Evolutionary conservation across 1,284 basidiomycete species (phyloP).

Genomic region (Leccinum griseonigrum): DNA sequence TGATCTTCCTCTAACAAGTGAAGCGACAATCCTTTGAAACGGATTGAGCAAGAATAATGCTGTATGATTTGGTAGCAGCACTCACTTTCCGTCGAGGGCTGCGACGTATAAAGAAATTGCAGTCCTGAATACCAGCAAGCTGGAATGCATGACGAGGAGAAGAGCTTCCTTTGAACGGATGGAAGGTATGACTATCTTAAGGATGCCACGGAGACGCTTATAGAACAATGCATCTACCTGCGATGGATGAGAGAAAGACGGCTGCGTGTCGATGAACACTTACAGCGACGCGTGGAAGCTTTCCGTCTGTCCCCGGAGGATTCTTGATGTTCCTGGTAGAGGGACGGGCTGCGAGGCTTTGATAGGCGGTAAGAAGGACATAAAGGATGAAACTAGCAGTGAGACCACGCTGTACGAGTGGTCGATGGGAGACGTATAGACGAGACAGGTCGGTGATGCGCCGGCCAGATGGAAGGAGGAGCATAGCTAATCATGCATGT

Average conservation of each 20-base stretch:
- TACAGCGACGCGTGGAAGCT: conserved; percentile 63
- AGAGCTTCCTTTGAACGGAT: conserved; percentile 84
- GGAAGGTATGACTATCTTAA: conserved; percentile 89
- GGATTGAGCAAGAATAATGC: not conserved
- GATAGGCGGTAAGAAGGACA: conserved; percentile 58
- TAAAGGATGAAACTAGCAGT: conserved; percentile 65
- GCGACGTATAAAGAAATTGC: conserved; percentile 96
- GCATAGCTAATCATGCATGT: conserved; percentile 16
- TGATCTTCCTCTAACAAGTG: conserved; percentile 87
- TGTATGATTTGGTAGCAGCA: conserved; percentile 11
- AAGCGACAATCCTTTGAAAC: conserved; percentile 80
- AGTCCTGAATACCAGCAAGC: conserved; percentile 85
- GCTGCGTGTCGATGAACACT: conserved; percentile 24
- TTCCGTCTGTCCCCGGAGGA: conserved; percentile 33
- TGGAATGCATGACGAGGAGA: conserved; percentile 84
- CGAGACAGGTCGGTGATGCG: conserved; percentile 43
- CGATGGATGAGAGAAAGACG: not conserved
- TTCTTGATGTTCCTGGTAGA: conserved; percentile 20
- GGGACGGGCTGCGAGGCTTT: conserved; percentile 46
- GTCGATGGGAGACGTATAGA: conserved; percentile 61
- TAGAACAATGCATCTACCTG: conserved; percentile 92
- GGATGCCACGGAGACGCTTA: conserved; percentile 70
- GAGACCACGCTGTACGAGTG: conserved; percentile 65
- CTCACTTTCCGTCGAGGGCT: conserved; percentile 87
- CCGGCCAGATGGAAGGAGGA: conserved; percentile 13